Evolutionary conservation across 2,329 filamentous ascomycete species (phyloP).

Genomic region (Fusarium sp.): DNA sequence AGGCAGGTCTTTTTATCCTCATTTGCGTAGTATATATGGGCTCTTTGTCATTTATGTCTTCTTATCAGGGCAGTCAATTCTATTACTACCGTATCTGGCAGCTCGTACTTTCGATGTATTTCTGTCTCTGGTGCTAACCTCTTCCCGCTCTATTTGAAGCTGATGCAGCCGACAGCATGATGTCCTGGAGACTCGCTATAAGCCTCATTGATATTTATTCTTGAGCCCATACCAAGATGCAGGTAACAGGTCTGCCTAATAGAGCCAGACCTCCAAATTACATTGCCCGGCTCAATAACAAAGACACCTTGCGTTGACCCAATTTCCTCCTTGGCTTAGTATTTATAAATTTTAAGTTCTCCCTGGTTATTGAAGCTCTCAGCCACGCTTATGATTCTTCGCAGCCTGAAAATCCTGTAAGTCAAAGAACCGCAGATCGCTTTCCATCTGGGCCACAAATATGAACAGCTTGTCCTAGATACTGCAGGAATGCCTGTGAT

Average conservation of each 20-base stretch:
- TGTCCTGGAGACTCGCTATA: not conserved
- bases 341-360: not conserved
- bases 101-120: not conserved
- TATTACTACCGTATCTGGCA: not conserved
- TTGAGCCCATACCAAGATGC: fast-evolving
- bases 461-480: not conserved
- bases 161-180: not conserved
- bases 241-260: not conserved
- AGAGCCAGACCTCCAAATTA: not conserved
- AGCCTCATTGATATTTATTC: not conserved
- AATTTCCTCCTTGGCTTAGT: not conserved
- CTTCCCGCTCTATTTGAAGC: not conserved
- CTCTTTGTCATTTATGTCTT: too few relatives aligned
- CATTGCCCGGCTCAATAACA: fast-evolving
- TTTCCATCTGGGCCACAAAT: not conserved
- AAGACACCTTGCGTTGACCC: fast-evolving
- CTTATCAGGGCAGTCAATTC: fast-evolving
- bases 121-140: not conserved
- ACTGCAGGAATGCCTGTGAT: fast-evolving
- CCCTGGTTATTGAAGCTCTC: fast-evolving
- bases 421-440: not conserved
- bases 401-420: not conserved
- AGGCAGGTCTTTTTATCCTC: not conserved
- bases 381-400: fast-evolving
- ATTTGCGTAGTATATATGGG: not conserved